phyloP scores from a whole-genome alignment of 805 yeast species.

The Metschnikowia baotianmanensis region DNA sequence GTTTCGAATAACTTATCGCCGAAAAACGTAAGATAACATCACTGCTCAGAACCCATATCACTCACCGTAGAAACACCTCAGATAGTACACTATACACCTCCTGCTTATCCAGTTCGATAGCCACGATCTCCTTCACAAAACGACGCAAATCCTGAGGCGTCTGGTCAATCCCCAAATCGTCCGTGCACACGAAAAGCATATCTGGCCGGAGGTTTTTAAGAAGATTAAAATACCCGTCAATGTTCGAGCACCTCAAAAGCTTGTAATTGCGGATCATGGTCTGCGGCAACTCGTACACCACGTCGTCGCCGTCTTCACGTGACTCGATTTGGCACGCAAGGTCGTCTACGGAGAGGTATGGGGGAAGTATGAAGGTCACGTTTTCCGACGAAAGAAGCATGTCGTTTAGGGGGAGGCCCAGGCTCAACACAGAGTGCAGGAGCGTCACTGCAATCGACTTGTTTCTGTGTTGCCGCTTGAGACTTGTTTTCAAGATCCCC shows the following conservation, averaged over 20 bases:
- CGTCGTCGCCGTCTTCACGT: conserved; percentile 1
- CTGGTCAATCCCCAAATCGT: conserved; percentile 37
- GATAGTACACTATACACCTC: conserved; percentile 23
- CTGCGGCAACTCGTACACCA: conserved; percentile 21
- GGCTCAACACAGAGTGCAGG: conserved; percentile 38
- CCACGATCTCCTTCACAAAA: conserved; percentile 37
- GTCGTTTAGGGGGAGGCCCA: conserved; percentile 37
- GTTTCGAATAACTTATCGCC: too few species aligned
- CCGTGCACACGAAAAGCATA: conserved; percentile 38
- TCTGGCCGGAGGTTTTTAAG: conserved; percentile 43
- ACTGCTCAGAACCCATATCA: too few species aligned
- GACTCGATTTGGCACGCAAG: conserved; percentile 23
- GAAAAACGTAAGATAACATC: too few species aligned
- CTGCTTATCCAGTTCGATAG: conserved; percentile 25
- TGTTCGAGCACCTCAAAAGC: conserved; percentile 37
- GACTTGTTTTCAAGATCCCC: not conserved
- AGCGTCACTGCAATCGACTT: conserved; percentile 42
- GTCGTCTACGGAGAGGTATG: conserved; percentile 40
- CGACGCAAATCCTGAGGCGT: conserved; percentile 36
- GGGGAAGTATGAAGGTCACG: conserved; percentile 44
- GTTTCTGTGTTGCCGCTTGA: conserved; percentile 22
- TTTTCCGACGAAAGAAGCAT: conserved; percentile 37
- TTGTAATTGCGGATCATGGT: conserved; percentile 34
- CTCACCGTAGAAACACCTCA: conserved; percentile 19
- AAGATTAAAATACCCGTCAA: conserved; percentile 40